A percentile compares a stretch with the other conserved stretches of the same genome.
Evolutionary conservation across 495 filamentous ascomycete genomes (phyloP).

Genomic region (Penicillium robsamsonii): DNA sequence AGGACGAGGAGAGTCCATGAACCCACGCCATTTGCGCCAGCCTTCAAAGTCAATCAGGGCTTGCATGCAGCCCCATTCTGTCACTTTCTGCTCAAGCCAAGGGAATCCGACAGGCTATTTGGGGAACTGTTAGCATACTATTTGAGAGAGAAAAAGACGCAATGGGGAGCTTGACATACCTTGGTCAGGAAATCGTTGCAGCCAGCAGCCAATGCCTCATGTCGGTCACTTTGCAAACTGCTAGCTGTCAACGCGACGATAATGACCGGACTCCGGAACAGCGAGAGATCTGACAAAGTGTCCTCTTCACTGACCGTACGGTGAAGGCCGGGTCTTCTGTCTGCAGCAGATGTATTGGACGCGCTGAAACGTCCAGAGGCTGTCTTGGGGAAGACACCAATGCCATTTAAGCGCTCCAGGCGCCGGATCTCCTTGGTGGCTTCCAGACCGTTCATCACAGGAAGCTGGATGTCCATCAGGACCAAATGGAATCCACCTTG

Average conservation of each 20-base stretch:
- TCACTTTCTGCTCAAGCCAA: conserved; percentile 95
- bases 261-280: conserved; percentile 96
- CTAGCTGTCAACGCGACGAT: conserved; percentile 96
- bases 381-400: conserved; percentile 76
- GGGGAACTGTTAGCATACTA: conserved; percentile 16
- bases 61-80: conserved; percentile 99
- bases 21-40: conserved; percentile 96
- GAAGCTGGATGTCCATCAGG: conserved; percentile 97
- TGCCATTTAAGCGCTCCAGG: conserved; percentile 82
- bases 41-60: conserved; percentile 98
- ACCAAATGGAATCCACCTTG: conserved; percentile 95
- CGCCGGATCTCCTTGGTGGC: conserved; percentile 96
- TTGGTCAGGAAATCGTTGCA: conserved; percentile 99
- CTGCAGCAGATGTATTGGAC: conserved; percentile 27
- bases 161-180: conserved; percentile 49
- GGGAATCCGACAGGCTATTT: conserved; percentile 90
- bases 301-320: conserved; percentile 54
- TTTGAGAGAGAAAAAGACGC: not conserved
- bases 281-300: conserved; percentile 58
- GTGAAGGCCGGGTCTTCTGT: conserved; percentile 24
- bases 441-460: conserved; percentile 93
- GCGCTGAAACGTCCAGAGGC: conserved; percentile 42
- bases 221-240: conserved; percentile 87
- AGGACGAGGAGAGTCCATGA: conserved; percentile 41
- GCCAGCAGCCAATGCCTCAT: conserved; percentile 91